Base-by-base conservation (phyloP, 306 rosid genomes). In the Vigna angularis region DNA sequence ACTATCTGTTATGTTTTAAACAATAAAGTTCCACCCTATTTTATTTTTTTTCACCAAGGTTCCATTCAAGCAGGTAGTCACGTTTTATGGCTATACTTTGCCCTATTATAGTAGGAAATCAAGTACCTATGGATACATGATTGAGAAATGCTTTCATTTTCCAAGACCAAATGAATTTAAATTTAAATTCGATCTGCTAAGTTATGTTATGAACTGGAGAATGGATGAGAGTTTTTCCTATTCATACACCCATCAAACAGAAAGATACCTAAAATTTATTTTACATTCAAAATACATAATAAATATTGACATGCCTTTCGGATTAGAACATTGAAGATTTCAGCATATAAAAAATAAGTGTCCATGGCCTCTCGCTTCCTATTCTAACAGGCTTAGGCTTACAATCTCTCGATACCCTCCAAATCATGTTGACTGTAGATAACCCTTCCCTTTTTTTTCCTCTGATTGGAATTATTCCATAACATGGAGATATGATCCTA, bases 311-410 rank as follows among this genome's bases (percentile, higher is more conserved):
- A 75, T 55, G 55, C 5, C 15, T 38, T 15, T 8, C 2, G 7
- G 63, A 57, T 64, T 59, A 56, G 42, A 80, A 15, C 17, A 74
- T 64, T 72, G 61, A 42, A 28, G 56, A 50, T 48, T 36, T 75
- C 56, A 47, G 65, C 14, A 34, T 58, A 65, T 34, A 16, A 53
- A n/a, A 36, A 55, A 66, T 47, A 44, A 71, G 73, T 76, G 49
- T n/a, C 24, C 51, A 70, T 44, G 16, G 2, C 59, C 9, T 59
- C 74, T 67, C 14, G 78, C 53, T 76, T 76, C 36, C 77, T 72
- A 28, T 24, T 32, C 40, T 17, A 50, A 83, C 56, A 49, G 17
- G 52, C 69, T 28, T 48, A 24, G 16, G 28, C 22, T 72, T 67
- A 49, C 24, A 73, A 59, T 40, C 45, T 66, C 24, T 34, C 4